phyloP scores from a whole-genome alignment of 2,329 filamentous ascomycete species.

The Biscogniauxia sp. region DNA sequence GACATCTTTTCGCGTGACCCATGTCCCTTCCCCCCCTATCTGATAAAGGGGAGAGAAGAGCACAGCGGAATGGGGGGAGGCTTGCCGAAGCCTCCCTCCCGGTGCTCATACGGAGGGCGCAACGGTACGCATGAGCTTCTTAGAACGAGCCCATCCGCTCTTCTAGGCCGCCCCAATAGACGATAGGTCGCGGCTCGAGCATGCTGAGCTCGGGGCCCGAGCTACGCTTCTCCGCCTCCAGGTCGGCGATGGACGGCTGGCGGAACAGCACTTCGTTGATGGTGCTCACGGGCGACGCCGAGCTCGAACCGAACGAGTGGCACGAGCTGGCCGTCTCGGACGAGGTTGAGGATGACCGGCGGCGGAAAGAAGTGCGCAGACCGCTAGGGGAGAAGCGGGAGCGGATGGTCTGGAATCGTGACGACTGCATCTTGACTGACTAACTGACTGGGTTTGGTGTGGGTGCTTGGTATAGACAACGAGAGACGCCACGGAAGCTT shows the following conservation, averaged over 20 bases:
- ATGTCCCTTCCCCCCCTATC: background rate
- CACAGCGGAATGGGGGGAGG: background rate
- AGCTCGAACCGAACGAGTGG: slow-evolving; percentile 43
- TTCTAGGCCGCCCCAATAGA: slow-evolving; percentile 63
- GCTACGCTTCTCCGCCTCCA: slow-evolving; percentile 55
- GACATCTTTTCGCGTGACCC: background rate
- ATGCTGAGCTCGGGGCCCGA: slow-evolving; percentile 54
- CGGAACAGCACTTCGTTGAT: slow-evolving; percentile 60
- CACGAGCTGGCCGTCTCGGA: slow-evolving; percentile 41
- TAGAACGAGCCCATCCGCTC: slow-evolving; percentile 52
- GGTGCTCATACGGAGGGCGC: too few species aligned
- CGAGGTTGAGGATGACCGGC: slow-evolving; percentile 48
- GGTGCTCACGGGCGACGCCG: slow-evolving; percentile 45
- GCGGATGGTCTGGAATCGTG: slow-evolving; percentile 49
- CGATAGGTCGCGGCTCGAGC: slow-evolving; percentile 60
- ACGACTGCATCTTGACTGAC: slow-evolving; percentile 42
- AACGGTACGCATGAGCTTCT: slow-evolving; percentile 2
- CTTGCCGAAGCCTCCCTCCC: background rate
- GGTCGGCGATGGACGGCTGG: slow-evolving; percentile 55
- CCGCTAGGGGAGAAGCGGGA: slow-evolving; percentile 49
- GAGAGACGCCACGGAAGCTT: background rate
- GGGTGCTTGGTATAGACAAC: slow-evolving; percentile 2
- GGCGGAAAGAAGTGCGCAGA: slow-evolving; percentile 53
- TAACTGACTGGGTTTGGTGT: slow-evolving; percentile 4
- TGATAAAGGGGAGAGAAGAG: background rate